Evolutionary conservation across 768 basidiomycete species (phyloP).

Genomic region (Boletus reticulatus): DNA sequence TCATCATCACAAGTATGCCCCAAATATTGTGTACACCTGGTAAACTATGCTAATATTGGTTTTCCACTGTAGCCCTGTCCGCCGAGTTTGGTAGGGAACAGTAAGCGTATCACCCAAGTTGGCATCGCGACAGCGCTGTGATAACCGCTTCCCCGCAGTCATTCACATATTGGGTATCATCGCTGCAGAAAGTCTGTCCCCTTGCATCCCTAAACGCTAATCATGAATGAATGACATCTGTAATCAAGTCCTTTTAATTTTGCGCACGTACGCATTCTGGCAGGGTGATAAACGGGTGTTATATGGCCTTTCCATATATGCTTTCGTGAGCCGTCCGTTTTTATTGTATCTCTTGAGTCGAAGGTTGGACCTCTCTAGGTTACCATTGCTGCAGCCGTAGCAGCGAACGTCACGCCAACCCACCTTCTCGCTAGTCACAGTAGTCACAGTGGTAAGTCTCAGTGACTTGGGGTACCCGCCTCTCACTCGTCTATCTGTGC

Average conservation of each 20-base stretch:
- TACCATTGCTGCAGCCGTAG: conserved; percentile 3
- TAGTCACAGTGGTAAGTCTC: neutral
- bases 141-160: neutral
- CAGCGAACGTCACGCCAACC: neutral
- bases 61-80: neutral
- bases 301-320: conserved; percentile 12
- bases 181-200: conserved; percentile 7
- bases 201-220: neutral
- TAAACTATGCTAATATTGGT: too few species aligned
- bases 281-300: conserved; percentile 7
- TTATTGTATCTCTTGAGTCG: too few species aligned
- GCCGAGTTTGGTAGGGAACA: neutral
- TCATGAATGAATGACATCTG: neutral
- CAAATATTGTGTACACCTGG: neutral
- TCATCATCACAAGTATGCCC: conserved; percentile 7
- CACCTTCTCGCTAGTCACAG: neutral
- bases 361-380: neutral
- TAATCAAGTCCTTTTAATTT: conserved; percentile 11
- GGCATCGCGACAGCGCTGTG: neutral
- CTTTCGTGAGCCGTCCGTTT: conserved; percentile 1
- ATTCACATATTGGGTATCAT: conserved; percentile 6
- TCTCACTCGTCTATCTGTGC: neutral
- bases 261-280: conserved; percentile 24
- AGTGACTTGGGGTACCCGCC: neutral
- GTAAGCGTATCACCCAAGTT: conserved; percentile 1